A percentile compares a stretch with the other conserved stretches of the same genome.
These are phyloP conservation scores for Lachnellula suecica DNA, from an alignment of 2,329 filamentous ascomycete genomes.

Conservation along the genomic window DNA sequence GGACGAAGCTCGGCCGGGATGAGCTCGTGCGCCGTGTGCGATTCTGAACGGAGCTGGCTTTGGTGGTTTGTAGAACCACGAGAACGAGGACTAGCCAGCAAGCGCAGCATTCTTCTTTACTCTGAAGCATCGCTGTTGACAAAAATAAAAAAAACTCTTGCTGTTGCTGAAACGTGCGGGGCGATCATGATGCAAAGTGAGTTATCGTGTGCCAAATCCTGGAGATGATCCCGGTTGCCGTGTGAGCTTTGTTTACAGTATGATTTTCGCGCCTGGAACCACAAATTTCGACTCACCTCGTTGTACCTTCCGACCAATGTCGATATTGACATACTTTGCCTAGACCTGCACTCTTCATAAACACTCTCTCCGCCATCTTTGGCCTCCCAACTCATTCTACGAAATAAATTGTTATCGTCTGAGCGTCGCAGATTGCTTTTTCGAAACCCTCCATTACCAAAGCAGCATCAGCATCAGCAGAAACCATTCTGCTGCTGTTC, in stretches of 20 bases:
- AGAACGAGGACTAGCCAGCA: too few species aligned
- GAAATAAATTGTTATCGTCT: neutral
- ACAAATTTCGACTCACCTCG: neutral
- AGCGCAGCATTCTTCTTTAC: too few species aligned
- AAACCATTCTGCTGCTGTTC: neutral
- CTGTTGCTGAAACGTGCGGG: too few species aligned
- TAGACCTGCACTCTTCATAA: slow-evolving; percentile 1
- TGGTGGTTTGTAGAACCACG: too few species aligned
- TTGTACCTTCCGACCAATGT: neutral
- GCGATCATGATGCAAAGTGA: neutral
- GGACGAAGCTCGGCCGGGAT: too few species aligned
- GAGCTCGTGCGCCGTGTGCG: too few species aligned
- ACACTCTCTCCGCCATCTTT: neutral
- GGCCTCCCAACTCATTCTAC: neutral
- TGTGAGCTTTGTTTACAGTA: neutral
- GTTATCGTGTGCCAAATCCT: neutral
- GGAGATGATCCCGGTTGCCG: neutral
- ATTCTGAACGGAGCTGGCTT: too few species aligned
- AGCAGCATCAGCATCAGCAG: neutral
- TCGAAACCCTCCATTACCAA: neutral
- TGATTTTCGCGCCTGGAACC: neutral
- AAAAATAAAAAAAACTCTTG: too few species aligned
- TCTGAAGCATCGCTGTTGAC: too few species aligned
- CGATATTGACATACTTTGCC: neutral
- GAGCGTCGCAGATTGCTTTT: neutral